Evolutionary conservation across 192 early-diverging fungal species (phyloP).

Genomic region (Gaertneriomyces semiglobifer): DNA sequence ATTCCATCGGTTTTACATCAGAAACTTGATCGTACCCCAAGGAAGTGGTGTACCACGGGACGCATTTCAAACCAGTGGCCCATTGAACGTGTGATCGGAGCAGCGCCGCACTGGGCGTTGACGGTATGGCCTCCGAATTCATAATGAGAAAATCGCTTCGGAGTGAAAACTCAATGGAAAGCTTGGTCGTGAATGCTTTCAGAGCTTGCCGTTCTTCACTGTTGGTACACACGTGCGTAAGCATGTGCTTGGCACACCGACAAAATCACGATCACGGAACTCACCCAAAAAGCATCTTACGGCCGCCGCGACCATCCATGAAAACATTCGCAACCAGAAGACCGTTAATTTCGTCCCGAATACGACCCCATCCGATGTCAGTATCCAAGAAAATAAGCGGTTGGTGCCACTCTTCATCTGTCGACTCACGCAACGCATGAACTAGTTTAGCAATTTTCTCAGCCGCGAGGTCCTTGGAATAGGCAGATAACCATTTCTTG

Average conservation of each 20-base stretch:
- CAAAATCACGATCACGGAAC: not conserved
- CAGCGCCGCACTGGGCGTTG: slow-evolving; percentile 1
- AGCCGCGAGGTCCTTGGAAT: not conserved
- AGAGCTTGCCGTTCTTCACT: slow-evolving; percentile 1
- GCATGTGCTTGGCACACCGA: not conserved
- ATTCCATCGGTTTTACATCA: not conserved
- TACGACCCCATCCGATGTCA: slow-evolving; percentile 14
- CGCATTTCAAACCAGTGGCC: slow-evolving; percentile 1
- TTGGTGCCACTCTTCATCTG: not conserved
- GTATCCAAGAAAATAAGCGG: slow-evolving; percentile 10
- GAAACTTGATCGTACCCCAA: not conserved
- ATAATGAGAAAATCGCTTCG: slow-evolving; percentile 23
- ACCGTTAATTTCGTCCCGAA: slow-evolving; percentile 25
- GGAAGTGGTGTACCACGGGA: slow-evolving; percentile 1
- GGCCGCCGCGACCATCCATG: slow-evolving; percentile 6
- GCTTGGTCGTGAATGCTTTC: slow-evolving; percentile 1
- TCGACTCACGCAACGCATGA: not conserved
- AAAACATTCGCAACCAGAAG: slow-evolving; percentile 15
- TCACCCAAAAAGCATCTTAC: slow-evolving; percentile 15
- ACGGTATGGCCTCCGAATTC: slow-evolving; percentile 6
- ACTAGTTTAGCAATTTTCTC: slow-evolving; percentile 8
- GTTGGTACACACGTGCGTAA: not conserved
- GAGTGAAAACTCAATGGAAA: slow-evolving; percentile 17
- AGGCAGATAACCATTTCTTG: slow-evolving; percentile 6
- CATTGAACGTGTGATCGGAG: slow-evolving; percentile 17